Percentiles rank a stretch among this genome's conserved stretches.
These are phyloP conservation scores for Alternaria longipes DNA, from an alignment of 2,329 filamentous ascomycete genomes.

Conservation along the genomic window DNA sequence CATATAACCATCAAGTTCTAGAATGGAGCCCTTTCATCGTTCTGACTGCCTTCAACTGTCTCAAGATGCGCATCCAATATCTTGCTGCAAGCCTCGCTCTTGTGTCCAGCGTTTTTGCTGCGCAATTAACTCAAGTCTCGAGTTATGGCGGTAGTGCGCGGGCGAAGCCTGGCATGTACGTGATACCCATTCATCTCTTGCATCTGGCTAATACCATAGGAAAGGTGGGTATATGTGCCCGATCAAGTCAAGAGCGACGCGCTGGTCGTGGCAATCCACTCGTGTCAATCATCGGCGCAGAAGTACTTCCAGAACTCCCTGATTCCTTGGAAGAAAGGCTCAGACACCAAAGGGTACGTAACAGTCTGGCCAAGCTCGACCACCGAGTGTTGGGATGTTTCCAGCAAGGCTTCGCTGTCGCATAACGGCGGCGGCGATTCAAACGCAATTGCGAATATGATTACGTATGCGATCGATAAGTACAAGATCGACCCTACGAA, in stretches of 20 bases:
- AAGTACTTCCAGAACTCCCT: conserved; percentile 41
- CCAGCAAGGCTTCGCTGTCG: conserved; percentile 61
- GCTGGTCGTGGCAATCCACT: conserved; percentile 43
- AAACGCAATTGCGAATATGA: conserved; percentile 67
- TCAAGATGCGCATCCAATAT: conserved; percentile 25
- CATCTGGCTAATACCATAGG: neutral
- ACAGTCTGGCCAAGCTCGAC: conserved; percentile 44
- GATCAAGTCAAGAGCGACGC: conserved; percentile 39
- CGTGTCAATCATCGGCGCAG: conserved; percentile 42
- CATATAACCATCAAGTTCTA: neutral
- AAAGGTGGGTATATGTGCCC: conserved; percentile 44
- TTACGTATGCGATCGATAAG: conserved; percentile 62
- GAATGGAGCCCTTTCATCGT: too few species aligned
- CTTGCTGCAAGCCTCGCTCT: conserved; percentile 25
- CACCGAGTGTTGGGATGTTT: conserved; percentile 66
- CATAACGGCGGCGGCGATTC: conserved; percentile 67
- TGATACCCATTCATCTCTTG: neutral
- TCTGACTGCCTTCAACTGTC: neutral
- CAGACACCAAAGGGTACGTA: conserved; percentile 42
- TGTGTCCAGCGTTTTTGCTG: conserved; percentile 25
- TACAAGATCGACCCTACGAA: conserved; percentile 62
- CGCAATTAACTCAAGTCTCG: conserved; percentile 38
- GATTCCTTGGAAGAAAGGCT: conserved; percentile 45
- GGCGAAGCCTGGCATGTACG: conserved; percentile 42
- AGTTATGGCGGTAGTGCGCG: conserved; percentile 39